Conservation (phyloP, 2,329 filamentous ascomycete genomes). For the Keithomyces neogunnii region DNA sequence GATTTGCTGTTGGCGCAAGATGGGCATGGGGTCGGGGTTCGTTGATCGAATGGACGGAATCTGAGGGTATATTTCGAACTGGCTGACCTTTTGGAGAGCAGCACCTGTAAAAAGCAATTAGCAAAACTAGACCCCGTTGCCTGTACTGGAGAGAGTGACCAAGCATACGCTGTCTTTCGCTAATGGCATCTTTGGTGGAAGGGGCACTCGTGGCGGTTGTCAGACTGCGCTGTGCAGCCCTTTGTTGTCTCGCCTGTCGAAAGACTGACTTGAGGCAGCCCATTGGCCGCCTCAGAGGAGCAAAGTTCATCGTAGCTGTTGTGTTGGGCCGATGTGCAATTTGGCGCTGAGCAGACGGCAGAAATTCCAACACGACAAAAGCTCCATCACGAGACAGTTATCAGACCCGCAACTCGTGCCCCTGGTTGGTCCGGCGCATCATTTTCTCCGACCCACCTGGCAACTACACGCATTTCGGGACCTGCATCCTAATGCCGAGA, state of each 20-base stretch:
- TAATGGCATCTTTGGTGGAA: slow-evolving; percentile 18
- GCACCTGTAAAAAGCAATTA: slow-evolving; percentile 17
- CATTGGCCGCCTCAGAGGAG: slow-evolving; percentile 55
- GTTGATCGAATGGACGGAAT: slow-evolving; percentile 44
- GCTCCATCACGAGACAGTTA: neutral
- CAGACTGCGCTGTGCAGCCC: slow-evolving; percentile 35
- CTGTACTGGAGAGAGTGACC: neutral
- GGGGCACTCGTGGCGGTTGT: slow-evolving; percentile 26
- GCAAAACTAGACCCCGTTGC: neutral
- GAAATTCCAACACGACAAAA: slow-evolving; percentile 1
- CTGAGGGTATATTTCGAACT: slow-evolving; percentile 47
- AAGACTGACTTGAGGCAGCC: slow-evolving; percentile 61
- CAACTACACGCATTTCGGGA: neutral
- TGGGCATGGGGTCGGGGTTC: slow-evolving; percentile 59
- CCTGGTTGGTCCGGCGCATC: slow-evolving; percentile 28
- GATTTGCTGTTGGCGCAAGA: slow-evolving; percentile 62
- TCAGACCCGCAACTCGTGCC: slow-evolving; percentile 9
- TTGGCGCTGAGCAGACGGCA: neutral
- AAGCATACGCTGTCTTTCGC: slow-evolving; percentile 26
- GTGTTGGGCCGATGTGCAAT: slow-evolving; percentile 8
- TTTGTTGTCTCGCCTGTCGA: slow-evolving; percentile 47
- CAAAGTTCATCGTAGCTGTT: slow-evolving; percentile 47
- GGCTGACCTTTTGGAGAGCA: slow-evolving; percentile 25
- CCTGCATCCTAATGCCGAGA: slow-evolving; percentile 1
- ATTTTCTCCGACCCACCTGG: slow-evolving; percentile 20